Percentiles rank a stretch among this genome's conserved stretches.
Evolutionary conservation across 2,329 filamentous ascomycete species (phyloP).

Genomic region (Chlorencoelia australis): DNA sequence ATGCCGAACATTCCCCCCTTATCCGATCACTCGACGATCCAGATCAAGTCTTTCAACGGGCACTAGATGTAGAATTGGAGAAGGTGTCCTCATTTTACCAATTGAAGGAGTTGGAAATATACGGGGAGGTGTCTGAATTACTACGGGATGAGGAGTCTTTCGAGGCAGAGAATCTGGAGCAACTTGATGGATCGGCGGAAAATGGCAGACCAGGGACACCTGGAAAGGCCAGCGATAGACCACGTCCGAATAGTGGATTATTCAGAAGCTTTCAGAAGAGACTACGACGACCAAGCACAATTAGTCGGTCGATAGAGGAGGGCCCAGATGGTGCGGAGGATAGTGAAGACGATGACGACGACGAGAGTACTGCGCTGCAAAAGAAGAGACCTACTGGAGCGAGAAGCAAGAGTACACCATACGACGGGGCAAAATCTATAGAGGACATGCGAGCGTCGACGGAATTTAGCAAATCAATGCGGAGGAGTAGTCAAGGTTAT

Average conservation of each 20-base stretch:
- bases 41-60: conserved; percentile 69
- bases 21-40: conserved; percentile 60
- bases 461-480: conserved; percentile 46
- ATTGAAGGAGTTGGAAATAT: conserved; percentile 80
- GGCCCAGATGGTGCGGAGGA: conserved; percentile 54
- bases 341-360: conserved; percentile 56
- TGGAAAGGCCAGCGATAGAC: conserved; percentile 33
- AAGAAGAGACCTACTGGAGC: conserved; percentile 25
- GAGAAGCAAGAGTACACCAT: conserved; percentile 26
- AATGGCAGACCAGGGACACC: conserved; percentile 32
- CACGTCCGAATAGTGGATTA: conserved; percentile 37
- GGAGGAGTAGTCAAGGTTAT: conserved; percentile 55
- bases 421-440: conserved; percentile 17
- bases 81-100: conserved; percentile 90
- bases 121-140: conserved; percentile 70
- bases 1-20: conserved; percentile 78
- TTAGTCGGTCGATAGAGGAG: conserved; percentile 41
- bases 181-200: conserved; percentile 20
- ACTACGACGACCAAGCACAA: conserved; percentile 35
- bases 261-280: conserved; percentile 40
- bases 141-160: conserved; percentile 64
- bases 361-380: conserved; percentile 41
- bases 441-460: conserved; percentile 53
- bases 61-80: conserved; percentile 81
- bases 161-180: conserved; percentile 30